Evolutionary conservation across 805 yeast genomes (phyloP).

Genomic region (Metschnikowia koreensis): DNA sequence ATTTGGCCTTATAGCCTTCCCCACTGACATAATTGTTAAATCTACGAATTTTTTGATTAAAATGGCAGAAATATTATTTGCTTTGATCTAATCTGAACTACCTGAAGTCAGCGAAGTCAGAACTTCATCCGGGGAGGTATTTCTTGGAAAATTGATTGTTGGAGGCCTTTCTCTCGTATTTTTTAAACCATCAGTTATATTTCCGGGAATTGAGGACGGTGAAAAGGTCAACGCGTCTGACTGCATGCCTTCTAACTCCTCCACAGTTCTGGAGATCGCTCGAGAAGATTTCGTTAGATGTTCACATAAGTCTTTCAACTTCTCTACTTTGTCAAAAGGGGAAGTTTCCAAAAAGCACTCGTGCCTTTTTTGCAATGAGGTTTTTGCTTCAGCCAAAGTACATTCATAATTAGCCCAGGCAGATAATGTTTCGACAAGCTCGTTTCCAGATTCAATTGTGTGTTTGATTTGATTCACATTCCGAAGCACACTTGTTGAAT

Average conservation of each 20-base stretch:
- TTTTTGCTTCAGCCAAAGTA: constrained; percentile 2
- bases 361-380: constrained; percentile 1
- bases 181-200: background rate
- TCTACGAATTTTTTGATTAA: too few species aligned
- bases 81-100: too few species aligned
- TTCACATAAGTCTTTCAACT: background rate
- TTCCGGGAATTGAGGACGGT: background rate
- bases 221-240: background rate
- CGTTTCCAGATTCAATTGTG: constrained; percentile 1
- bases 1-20: too few species aligned
- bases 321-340: constrained; percentile 1
- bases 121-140: background rate
- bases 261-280: constrained; percentile 3
- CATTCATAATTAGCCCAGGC: constrained; percentile 8
- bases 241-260: constrained; percentile 2
- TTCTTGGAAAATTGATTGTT: constrained; percentile 2
- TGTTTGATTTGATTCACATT: background rate
- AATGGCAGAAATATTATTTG: too few species aligned
- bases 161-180: background rate
- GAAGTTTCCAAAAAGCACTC: background rate
- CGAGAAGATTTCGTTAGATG: background rate
- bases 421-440: constrained; percentile 2
- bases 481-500: background rate
- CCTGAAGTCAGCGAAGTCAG: background rate
- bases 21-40: too few species aligned